Percentiles rank a stretch among this genome's conserved stretches.
Evolutionary conservation across 805 yeast species (phyloP).

Genomic region (Teunomyces barrocoloradensis): DNA sequence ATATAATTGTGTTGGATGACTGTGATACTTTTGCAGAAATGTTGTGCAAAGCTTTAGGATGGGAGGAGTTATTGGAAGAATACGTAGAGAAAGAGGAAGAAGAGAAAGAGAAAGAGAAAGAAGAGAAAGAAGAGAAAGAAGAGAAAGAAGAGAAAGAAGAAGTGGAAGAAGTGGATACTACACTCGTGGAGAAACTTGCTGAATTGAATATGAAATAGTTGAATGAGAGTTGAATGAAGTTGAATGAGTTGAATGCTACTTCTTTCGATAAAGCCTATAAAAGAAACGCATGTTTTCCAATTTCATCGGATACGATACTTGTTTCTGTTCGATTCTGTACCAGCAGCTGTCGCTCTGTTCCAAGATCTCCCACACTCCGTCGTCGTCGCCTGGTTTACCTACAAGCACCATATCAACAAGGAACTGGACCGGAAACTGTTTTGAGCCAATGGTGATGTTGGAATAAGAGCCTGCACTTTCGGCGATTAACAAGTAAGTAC

Average conservation of each 20-base stretch:
- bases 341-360: constrained; percentile 73
- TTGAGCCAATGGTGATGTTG: constrained; percentile 70
- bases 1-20: constrained; percentile 56
- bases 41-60: constrained; percentile 57
- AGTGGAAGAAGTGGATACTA: background rate
- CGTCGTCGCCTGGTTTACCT: constrained; percentile 41
- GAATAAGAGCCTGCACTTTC: constrained; percentile 93
- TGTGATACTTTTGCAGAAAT: constrained; percentile 65
- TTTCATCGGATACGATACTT: constrained; percentile 58
- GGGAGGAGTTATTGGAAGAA: constrained; percentile 47
- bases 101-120: background rate
- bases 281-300: constrained; percentile 88
- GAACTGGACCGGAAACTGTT: constrained; percentile 79
- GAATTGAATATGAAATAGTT: constrained; percentile 4
- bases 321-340: constrained; percentile 59
- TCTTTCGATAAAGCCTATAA: constrained; percentile 67
- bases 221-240: background rate
- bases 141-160: background rate
- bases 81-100: constrained; percentile 1
- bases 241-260: constrained; percentile 15
- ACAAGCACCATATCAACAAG: constrained; percentile 69
- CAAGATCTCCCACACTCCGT: constrained; percentile 65
- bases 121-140: background rate
- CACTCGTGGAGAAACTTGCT: constrained; percentile 4
- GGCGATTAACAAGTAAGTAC: constrained; percentile 62